Percentiles rank a stretch among this genome's conserved stretches.
These are phyloP conservation scores for Fusarium lateritium DNA, from an alignment of 2,329 filamentous ascomycete species.

Conservation along the genomic window DNA sequence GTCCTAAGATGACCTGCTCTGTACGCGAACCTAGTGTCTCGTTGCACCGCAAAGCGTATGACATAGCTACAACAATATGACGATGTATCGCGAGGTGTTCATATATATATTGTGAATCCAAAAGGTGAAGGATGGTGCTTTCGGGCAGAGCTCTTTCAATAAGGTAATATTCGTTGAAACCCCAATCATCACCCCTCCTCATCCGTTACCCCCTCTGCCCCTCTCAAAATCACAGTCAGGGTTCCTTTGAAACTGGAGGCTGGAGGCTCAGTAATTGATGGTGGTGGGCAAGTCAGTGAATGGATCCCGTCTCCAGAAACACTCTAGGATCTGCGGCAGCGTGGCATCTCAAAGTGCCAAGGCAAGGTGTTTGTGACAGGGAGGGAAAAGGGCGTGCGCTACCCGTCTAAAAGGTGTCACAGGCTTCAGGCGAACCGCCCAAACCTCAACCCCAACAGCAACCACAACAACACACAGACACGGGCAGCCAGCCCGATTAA, in stretches of 20 bases:
- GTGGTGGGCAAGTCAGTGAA: slow-evolving; percentile 1
- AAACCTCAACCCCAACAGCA: background rate
- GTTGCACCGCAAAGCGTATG: background rate
- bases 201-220: slow-evolving; percentile 7
- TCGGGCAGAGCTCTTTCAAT: slow-evolving; percentile 15
- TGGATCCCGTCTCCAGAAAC: slow-evolving; percentile 7
- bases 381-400: slow-evolving; percentile 25
- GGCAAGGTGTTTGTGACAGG: slow-evolving; percentile 10
- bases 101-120: background rate
- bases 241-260: background rate
- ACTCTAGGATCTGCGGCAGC: slow-evolving; percentile 18
- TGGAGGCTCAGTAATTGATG: background rate
- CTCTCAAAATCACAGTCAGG: background rate
- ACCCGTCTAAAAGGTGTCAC: slow-evolving; percentile 22
- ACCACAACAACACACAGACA: background rate
- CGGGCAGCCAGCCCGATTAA: background rate
- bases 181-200: background rate
- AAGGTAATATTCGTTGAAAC: background rate
- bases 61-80: background rate
- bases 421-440: slow-evolving; percentile 17
- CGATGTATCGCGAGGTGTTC: background rate
- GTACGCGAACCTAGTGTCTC: background rate
- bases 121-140: background rate
- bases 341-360: slow-evolving; percentile 27
- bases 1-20: too few relatives aligned